Percentiles rank a stretch among this genome's conserved stretches.
Evolutionary conservation across 805 yeast species (phyloP).

Genomic region (Ascoidea asiatica): DNA sequence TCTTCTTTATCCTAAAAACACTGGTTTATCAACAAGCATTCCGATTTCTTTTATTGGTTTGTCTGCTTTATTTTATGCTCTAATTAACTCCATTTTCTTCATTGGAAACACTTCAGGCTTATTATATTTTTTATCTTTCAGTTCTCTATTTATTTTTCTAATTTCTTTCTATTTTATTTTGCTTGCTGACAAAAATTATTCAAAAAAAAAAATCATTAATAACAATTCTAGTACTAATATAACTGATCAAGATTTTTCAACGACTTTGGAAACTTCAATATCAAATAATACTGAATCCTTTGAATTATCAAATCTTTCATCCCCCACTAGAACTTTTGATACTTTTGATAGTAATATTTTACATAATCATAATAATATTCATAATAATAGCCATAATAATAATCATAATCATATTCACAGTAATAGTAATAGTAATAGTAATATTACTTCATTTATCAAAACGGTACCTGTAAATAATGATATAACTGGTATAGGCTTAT

Average conservation of each 20-base stretch:
- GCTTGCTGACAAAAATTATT: slow-evolving; percentile 9
- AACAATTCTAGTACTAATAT: neutral
- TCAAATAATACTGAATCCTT: no score
- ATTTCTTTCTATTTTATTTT: slow-evolving; percentile 34
- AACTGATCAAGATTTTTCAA: slow-evolving; percentile 3
- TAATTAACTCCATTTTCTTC: slow-evolving; percentile 34
- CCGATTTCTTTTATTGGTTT: slow-evolving; percentile 68
- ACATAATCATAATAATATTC: slow-evolving; percentile 2
- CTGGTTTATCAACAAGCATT: slow-evolving; percentile 66
- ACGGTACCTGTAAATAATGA: neutral
- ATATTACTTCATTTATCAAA: slow-evolving; percentile 1
- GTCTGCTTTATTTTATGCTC: slow-evolving; percentile 56
- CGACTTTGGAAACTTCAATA: no score
- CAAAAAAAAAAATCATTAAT: no score
- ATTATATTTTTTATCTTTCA: slow-evolving; percentile 29
- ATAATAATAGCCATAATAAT: slow-evolving; percentile 10
- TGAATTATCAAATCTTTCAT: no score
- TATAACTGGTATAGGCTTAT: slow-evolving; percentile 11
- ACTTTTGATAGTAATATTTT: neutral
- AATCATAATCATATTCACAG: slow-evolving; percentile 1
- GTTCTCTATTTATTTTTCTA: slow-evolving; percentile 26
- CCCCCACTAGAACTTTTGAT: no score
- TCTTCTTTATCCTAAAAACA: slow-evolving; percentile 44
- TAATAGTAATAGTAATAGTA: no score
- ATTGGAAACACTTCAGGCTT: slow-evolving; percentile 48